Conservation (phyloP, 2,329 filamentous ascomycete species). For the Hymenotorrendiella dingleyae region DNA sequence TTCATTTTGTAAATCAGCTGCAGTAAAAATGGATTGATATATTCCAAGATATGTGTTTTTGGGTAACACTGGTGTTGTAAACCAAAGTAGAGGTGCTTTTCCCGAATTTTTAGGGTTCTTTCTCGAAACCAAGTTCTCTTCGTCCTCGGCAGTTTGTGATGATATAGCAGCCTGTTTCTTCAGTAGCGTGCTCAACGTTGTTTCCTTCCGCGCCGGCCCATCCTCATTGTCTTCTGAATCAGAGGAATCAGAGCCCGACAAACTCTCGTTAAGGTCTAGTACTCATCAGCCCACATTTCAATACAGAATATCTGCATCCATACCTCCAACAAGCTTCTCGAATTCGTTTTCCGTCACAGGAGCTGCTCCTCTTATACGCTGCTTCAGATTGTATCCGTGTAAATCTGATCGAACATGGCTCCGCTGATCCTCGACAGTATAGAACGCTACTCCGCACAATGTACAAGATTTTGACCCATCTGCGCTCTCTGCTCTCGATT, state of each 20-base stretch:
- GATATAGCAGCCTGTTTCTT: slow-evolving; percentile 77
- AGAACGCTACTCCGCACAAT: slow-evolving; percentile 69
- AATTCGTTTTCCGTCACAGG: slow-evolving; percentile 78
- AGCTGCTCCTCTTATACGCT: slow-evolving; percentile 69
- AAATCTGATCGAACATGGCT: slow-evolving; percentile 84
- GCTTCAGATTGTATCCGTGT: slow-evolving; percentile 91
- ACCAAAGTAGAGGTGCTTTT: slow-evolving; percentile 78
- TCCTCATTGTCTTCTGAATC: slow-evolving; percentile 63
- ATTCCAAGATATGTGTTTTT: slow-evolving; percentile 76
- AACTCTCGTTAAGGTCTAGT: slow-evolving; percentile 74
- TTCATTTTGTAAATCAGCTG: slow-evolving; percentile 61
- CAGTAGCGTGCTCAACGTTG: slow-evolving; percentile 67
- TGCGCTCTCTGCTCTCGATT: slow-evolving; percentile 33
- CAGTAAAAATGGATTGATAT: slow-evolving; percentile 75
- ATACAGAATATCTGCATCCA: not conserved
- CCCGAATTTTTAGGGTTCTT: slow-evolving; percentile 50
- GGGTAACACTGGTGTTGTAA: slow-evolving; percentile 69
- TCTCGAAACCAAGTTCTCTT: slow-evolving; percentile 40
- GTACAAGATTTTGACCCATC: slow-evolving; percentile 71
- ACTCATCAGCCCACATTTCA: slow-evolving; percentile 5
- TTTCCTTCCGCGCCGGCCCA: slow-evolving; percentile 51
- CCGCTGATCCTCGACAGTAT: slow-evolving; percentile 72
- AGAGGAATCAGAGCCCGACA: slow-evolving; percentile 76
- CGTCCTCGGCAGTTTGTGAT: slow-evolving; percentile 36
- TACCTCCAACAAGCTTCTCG: slow-evolving; percentile 67